phyloP scores from a whole-genome alignment of 257 asterid species.

The Ocimum tenuiflorum region DNA sequence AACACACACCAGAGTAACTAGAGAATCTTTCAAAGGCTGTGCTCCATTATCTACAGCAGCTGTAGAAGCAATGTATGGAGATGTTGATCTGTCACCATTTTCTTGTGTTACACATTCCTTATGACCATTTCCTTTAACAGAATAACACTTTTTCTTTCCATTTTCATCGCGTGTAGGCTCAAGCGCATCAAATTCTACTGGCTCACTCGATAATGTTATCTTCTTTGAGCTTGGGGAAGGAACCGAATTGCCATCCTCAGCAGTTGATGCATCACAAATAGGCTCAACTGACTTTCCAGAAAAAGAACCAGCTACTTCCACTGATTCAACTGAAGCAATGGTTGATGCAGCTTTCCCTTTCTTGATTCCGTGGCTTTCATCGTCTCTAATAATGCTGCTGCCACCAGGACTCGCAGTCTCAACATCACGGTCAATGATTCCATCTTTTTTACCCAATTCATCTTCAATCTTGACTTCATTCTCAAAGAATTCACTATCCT shows the following conservation, averaged over 20 bases:
- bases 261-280: too few relatives aligned
- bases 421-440: too few relatives aligned
- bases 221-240: conserved; percentile 15
- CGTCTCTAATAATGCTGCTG: conserved; percentile 32
- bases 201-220: conserved; percentile 18
- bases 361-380: conserved; percentile 23
- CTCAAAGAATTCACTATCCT: neutral
- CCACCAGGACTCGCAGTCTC: conserved; percentile 23
- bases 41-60: conserved; percentile 21
- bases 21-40: conserved; percentile 26
- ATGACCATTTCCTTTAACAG: conserved; percentile 19
- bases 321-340: conserved; percentile 19
- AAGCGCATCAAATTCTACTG: conserved; percentile 8
- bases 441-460: conserved; percentile 23
- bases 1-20: conserved; percentile 42
- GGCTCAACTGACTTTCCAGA: too few relatives aligned
- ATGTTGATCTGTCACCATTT: conserved; percentile 15
- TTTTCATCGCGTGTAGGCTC: conserved; percentile 20
- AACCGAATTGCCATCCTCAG: neutral
- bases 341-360: conserved; percentile 21
- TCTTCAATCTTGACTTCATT: conserved; percentile 25
- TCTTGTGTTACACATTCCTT: conserved; percentile 10
- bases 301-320: conserved; percentile 23
- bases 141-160: conserved; percentile 13
- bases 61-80: conserved; percentile 8